Base-by-base conservation (phyloP, 2,329 filamentous ascomycete species). In the Akanthomyces lecanii region DNA sequence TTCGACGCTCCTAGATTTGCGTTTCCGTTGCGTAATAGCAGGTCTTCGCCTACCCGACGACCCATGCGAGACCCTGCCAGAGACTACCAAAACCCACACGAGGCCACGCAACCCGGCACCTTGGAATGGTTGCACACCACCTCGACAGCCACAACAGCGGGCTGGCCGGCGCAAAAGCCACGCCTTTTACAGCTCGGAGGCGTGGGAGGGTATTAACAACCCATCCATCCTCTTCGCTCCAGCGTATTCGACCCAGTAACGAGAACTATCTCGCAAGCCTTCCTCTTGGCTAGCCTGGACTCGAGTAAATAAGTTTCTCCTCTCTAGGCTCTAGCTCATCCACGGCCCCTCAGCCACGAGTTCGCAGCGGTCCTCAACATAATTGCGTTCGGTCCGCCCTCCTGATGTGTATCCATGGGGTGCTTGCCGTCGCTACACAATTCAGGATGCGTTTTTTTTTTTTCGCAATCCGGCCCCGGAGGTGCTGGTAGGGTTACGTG, bases 101-200 rank as follows among this genome's bases (percentile, higher is more conserved):
- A 21, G 21, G 21, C 21, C 21, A 21, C 21, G 21, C 59, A 61
- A 61, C 59, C 50, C 50, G 42, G 59, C 28, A 33, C 40, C 16
- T 53, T 47, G 59, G 59, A 61, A 61, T 53, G 59, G 50, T 10
- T 54, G 59, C 59, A 54, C 28, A 30, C 50, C 21, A 36, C 40
- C 40, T 42, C 21, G 21, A 54, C 48, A 61, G 59, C 59, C 38
- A 53, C 58, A 45, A 47, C 25, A 52, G 45, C n/a, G 28, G 25
- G 40, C 48, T 33, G 54, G 48, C 59, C 50, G 50, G 23, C 36
- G 18, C 28, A 47, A 61, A 61, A 52, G 16, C 59, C 59, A 45
- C 59, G n/a, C 36, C 50, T 38, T 47, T 44, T 30, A 53, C 48
- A 61, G 59, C 59, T 61, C 40, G 40, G 38, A 21, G 21, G 21